Base-by-base conservation (phyloP, 192 early-diverging fungal species). In the Geranomyces michiganensis region DNA sequence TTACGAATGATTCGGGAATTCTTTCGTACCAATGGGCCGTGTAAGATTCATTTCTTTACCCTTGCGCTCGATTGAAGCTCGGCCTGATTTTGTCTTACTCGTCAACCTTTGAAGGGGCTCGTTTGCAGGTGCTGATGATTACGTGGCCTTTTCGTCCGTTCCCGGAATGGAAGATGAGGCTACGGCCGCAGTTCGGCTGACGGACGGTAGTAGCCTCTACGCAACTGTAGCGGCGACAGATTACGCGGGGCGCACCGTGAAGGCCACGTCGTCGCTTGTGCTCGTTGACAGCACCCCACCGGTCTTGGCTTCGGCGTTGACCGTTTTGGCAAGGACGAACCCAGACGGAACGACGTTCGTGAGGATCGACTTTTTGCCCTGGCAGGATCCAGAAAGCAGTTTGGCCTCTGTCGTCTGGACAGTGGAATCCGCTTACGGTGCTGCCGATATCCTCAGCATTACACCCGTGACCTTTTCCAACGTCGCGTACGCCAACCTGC, bases 211-310 rank as follows among this genome's bases (percentile, higher is more conserved):
- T 0, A 33, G 29, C 27, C 33, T 62, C 29, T 62, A 62, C 19
- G 61, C 32, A 10, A 62, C 61, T 0, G 61, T 62, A 7, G n/a
- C 10, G 21, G 61, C 27, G 21, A 32, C 26, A 17, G 21, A 21
- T 21, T 36, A 62, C 19, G 61, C 61, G 2, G 61, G 61, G 26
- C 61, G 26, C 0, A 15, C 29, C 0, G 19, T 33, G 5, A 62
- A 26, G 13, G 21, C 61, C 6, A 31, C 8, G 6, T 62, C 61
- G 24, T 0, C 24, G 0, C 29, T 33, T 1, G 24, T 31, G 6
- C 14, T 62, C 6, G 27, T 62, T n/a, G 61, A 62, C 32, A 32
- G 33, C 33, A 62, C 61, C 61, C 29, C 29, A 32, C 61, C 61
- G 30, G 9, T 31, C n/a, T 14, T 62, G 26, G 19, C 24, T 33